These are phyloP conservation scores for Bidens hawaiensis DNA, from an alignment of 140 eudicot species.

Conservation along the genomic window DNA sequence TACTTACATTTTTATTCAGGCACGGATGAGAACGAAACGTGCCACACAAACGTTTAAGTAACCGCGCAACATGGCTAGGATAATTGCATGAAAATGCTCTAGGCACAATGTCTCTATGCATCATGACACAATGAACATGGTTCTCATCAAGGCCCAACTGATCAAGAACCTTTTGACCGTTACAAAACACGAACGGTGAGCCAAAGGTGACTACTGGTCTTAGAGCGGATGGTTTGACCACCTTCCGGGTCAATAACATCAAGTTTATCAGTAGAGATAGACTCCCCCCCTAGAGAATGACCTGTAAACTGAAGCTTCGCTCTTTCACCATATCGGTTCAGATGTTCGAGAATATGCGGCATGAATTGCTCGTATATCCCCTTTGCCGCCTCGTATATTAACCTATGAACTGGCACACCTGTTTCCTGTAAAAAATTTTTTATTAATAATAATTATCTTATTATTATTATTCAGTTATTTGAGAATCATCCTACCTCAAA, in stretches of 20 bases:
- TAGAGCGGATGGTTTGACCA: slow-evolving; percentile 55
- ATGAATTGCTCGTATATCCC: slow-evolving; percentile 82
- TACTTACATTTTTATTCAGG: slow-evolving; percentile 67
- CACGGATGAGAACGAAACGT: slow-evolving; percentile 77
- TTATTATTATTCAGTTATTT: too few relatives aligned
- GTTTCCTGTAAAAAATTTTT: slow-evolving; percentile 45
- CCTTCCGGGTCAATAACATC: slow-evolving; percentile 62
- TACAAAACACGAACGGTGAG: slow-evolving; percentile 85
- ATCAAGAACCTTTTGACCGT: slow-evolving; percentile 68
- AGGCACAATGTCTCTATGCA: slow-evolving; percentile 96
- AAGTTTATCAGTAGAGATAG: slow-evolving; percentile 69
- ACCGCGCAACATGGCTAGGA: slow-evolving; percentile 60
- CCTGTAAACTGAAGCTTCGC: slow-evolving; percentile 89
- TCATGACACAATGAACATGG: slow-evolving; percentile 65
- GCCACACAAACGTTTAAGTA: slow-evolving; percentile 68
- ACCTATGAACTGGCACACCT: slow-evolving; percentile 76
- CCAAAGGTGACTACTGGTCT: slow-evolving; percentile 85
- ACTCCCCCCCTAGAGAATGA: slow-evolving; percentile 94
- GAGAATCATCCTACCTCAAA: slow-evolving; percentile 58
- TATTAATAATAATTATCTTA: too few relatives aligned
- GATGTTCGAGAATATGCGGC: slow-evolving; percentile 70
- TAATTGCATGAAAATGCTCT: slow-evolving; percentile 93
- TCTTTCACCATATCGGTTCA: slow-evolving; percentile 51
- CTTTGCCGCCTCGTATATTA: slow-evolving; percentile 94
- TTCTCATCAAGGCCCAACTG: slow-evolving; percentile 61